phyloP scores from a whole-genome alignment of 2,329 filamentous ascomycete species.

The Colletotrichum costaricense region DNA sequence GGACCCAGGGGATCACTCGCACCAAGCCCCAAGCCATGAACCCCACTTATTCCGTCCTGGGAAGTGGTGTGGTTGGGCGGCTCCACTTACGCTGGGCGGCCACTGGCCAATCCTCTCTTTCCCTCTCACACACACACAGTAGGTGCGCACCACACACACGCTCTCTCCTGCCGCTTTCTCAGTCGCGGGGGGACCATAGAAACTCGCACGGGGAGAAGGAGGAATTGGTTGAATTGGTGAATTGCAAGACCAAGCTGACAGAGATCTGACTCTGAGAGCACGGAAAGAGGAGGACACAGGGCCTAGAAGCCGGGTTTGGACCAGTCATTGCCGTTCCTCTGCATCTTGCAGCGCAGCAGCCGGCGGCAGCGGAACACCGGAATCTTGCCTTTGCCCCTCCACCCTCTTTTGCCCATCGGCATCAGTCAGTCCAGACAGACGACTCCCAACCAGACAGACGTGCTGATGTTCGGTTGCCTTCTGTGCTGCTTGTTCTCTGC shows the following conservation, averaged over 20 bases:
- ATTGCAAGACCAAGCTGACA: neutral
- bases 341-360: conserved; percentile 16
- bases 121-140: neutral
- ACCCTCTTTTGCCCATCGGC: neutral
- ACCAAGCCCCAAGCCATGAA: neutral
- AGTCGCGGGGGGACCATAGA: neutral
- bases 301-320: no score
- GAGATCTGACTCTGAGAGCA: neutral
- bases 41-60: neutral
- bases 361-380: neutral
- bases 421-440: neutral
- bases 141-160: neutral
- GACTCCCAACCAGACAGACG: neutral
- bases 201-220: neutral
- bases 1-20: conserved; percentile 1
- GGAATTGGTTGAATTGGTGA: neutral
- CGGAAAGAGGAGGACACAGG: no score
- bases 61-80: neutral
- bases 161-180: neutral
- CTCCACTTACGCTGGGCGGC: neutral
- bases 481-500: conserved; percentile 2
- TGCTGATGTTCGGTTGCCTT: neutral
- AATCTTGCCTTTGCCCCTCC: neutral
- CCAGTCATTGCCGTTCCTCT: conserved; percentile 14
- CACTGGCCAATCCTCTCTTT: neutral